A percentile compares a stretch with the other conserved stretches of the same genome.
phyloP scores from a whole-genome alignment of 192 early-diverging fungal genomes.

The Funneliformis mosseae region DNA sequence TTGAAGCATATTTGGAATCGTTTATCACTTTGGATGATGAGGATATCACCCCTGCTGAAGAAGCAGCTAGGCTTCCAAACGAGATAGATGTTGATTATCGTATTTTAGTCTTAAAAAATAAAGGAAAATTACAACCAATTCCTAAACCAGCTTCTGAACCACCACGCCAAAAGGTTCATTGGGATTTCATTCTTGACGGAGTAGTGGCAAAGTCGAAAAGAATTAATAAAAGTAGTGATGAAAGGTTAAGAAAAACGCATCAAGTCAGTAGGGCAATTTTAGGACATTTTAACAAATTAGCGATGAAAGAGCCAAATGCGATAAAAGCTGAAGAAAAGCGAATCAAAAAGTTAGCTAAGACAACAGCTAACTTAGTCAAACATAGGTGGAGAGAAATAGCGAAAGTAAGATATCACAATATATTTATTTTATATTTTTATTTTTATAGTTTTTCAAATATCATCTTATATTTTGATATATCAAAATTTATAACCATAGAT shows the following conservation, averaged over 20 bases:
- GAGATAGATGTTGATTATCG: slow-evolving; percentile 48
- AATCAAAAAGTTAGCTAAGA: slow-evolving; percentile 61
- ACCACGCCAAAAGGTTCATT: slow-evolving; percentile 41
- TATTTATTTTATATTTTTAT: background rate
- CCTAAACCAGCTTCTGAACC: slow-evolving; percentile 44
- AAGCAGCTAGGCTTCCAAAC: slow-evolving; percentile 38
- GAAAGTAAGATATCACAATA: slow-evolving; percentile 43
- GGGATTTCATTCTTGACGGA: slow-evolving; percentile 51
- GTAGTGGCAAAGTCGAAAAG: slow-evolving; percentile 41
- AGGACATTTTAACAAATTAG: slow-evolving; percentile 56
- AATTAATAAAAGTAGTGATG: slow-evolving; percentile 45
- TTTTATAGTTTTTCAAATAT: slow-evolving; percentile 38
- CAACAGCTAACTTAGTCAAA: slow-evolving; percentile 64
- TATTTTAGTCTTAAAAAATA: slow-evolving; percentile 44
- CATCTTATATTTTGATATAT: slow-evolving; percentile 41
- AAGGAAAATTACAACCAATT: slow-evolving; percentile 48
- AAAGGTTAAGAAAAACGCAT: slow-evolving; percentile 46
- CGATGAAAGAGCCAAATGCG: slow-evolving; percentile 55
- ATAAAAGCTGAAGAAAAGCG: slow-evolving; percentile 48
- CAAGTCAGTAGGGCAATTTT: slow-evolving; percentile 56
- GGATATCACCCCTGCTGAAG: slow-evolving; percentile 54
- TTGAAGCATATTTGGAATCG: slow-evolving; percentile 53
- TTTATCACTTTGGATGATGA: slow-evolving; percentile 67
- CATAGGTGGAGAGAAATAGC: slow-evolving; percentile 74
- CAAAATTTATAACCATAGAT: slow-evolving; percentile 16